Conservation (phyloP, 805 yeast genomes). For the Tetrapisispora namnaoensis region DNA sequence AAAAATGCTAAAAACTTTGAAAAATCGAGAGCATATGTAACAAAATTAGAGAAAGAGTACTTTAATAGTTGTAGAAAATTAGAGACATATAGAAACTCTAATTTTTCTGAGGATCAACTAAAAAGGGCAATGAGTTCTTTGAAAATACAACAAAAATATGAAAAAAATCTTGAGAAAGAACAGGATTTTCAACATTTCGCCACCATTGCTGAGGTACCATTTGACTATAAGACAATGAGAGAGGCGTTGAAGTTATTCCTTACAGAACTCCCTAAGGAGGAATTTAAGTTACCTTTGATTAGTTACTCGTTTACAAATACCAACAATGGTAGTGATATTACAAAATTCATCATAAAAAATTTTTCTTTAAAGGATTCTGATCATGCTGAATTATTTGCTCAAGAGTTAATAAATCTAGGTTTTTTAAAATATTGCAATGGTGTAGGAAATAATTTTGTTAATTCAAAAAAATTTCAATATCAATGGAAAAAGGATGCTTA, state of each 20-base stretch:
- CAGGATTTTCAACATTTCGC: conserved; percentile 24
- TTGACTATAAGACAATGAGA: conserved; percentile 29
- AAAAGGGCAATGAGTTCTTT: conserved; percentile 16
- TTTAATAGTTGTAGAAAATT: conserved; percentile 67
- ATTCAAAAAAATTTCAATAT: conserved; percentile 61
- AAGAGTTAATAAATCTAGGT: conserved; percentile 52
- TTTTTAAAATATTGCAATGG: conserved; percentile 43
- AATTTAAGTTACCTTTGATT: conserved; percentile 55
- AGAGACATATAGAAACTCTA: conserved; percentile 43
- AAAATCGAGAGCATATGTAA: conserved; percentile 36
- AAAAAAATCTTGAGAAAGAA: conserved; percentile 18
- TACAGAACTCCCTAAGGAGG: conserved; percentile 40
- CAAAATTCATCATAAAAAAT: conserved; percentile 22
- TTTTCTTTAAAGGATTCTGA: conserved; percentile 34
- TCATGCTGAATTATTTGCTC: conserved; percentile 65
- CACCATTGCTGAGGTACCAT: conserved; percentile 22
- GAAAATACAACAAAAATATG: conserved; percentile 17
- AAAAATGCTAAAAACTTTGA: conserved; percentile 45
- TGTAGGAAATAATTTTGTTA: conserved; percentile 66
- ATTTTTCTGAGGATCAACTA: conserved; percentile 16
- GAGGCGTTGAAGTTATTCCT: conserved; percentile 36
- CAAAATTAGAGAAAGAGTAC: conserved; percentile 51
- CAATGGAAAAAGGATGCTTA: conserved; percentile 74
- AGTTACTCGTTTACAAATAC: conserved; percentile 24
- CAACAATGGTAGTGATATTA: conserved; percentile 27